Evolutionary conservation across 768 basidiomycete genomes (phyloP), one percentile per base, ranked within the genome.

Genomic region (Collybiopsis confluens): DNA sequence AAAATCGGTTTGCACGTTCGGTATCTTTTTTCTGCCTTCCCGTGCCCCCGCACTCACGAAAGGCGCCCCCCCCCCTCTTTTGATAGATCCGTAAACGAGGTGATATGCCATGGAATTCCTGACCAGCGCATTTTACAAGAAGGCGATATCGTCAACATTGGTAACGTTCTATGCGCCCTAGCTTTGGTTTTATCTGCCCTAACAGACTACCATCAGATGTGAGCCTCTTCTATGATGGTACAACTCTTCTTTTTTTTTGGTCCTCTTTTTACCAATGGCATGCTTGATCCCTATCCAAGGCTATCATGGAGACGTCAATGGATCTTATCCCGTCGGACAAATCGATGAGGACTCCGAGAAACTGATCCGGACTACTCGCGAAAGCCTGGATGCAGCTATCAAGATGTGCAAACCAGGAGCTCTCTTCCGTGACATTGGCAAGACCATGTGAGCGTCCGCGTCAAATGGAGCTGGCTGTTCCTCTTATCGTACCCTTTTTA

Each of bases 131-230:
- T 83, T 62, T 69, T 94, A 59, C 79, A 79, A 62, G 92, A 98
- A 59, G 97, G 97, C 16, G 97, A 99, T 70, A 98, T 98, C 59
- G 75, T 98, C 66, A 99, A 99, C 70, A 83, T 99, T 49, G 94
- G 90, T 87, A 57, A 55, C 11, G 75, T 65, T 35, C 54, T 36
- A 33, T 55, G 54, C 42, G 45, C 51, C 54, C 43, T 57, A 57
- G 27, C 23, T 45, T 63, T 65, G 48, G 64, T 54, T 27, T 47
- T 23, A 21, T 35, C 37, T 52, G 54, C 21, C 55, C 50, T 47
- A 26, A 28, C 44, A 23, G n/a, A 35, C 3, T 26, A 35, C 38
- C 35, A 23, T 16, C 58, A 92, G 93, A 96, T 64, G 79, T 96
- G 35, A 78, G 88, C 2, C 67, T 93, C 9, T 96, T 85, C 68